Percentiles rank a stretch among this genome's conserved stretches.
Conservation (phyloP, 2,329 filamentous ascomycete species). For the Fusarium fujikuroi region DNA sequence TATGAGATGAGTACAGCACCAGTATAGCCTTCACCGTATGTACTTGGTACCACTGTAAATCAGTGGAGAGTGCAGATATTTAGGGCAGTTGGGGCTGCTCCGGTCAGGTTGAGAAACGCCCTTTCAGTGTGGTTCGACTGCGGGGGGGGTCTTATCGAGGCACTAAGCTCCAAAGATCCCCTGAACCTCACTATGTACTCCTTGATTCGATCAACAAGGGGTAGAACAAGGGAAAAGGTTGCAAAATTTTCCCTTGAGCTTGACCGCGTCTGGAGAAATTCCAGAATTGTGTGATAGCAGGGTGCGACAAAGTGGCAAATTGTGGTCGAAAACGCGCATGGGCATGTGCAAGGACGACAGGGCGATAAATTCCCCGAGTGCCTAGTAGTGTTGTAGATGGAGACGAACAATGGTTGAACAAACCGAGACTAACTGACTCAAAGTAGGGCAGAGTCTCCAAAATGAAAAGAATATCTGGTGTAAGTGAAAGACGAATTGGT, state of each 20-base stretch:
- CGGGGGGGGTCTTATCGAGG: slow-evolving; percentile 41
- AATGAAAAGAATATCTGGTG: slow-evolving; percentile 2
- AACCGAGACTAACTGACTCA: slow-evolving; percentile 12
- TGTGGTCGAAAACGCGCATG: slow-evolving; percentile 36
- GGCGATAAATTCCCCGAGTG: slow-evolving; percentile 41
- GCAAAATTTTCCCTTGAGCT: slow-evolving; percentile 40
- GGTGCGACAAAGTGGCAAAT: slow-evolving; percentile 44
- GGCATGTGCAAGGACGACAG: slow-evolving; percentile 46
- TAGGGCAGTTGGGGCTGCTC: slow-evolving; percentile 33
- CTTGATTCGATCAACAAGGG: slow-evolving; percentile 39
- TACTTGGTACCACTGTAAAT: slow-evolving; percentile 38
- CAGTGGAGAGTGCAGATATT: slow-evolving; percentile 35
- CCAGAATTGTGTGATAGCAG: slow-evolving; percentile 45
- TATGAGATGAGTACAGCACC: slow-evolving; percentile 39
- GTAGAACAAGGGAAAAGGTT: slow-evolving; percentile 20
- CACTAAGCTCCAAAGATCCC: slow-evolving; percentile 37
- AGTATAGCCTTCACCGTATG: slow-evolving; percentile 26
- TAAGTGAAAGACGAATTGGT: slow-evolving; percentile 13
- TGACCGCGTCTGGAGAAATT: slow-evolving; percentile 39
- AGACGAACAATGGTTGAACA: slow-evolving; percentile 24
- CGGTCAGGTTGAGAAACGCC: slow-evolving; percentile 27
- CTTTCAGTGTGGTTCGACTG: slow-evolving; percentile 44
- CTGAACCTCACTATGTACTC: slow-evolving; percentile 29
- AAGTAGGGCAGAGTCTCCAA: slow-evolving; percentile 13
- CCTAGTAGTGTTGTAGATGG: slow-evolving; percentile 26